Percentiles rank a stretch among this genome's conserved stretches.
Evolutionary conservation across 768 basidiomycete species (phyloP).

Genomic region (Rhizopogon vulgaris): DNA sequence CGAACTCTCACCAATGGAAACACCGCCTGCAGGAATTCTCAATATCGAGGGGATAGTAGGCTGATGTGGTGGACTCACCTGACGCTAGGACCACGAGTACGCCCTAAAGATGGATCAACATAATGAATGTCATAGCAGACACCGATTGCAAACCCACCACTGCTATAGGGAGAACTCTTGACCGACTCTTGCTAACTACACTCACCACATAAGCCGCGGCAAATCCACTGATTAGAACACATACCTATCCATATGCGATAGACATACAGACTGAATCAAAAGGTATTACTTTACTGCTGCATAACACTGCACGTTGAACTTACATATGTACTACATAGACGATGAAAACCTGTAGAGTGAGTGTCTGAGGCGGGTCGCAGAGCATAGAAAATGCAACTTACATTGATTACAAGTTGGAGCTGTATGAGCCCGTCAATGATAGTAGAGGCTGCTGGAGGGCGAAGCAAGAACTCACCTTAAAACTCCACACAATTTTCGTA

Average conservation of each 20-base stretch:
- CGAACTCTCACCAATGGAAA: background rate
- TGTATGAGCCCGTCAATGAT: background rate
- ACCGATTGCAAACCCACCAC: background rate
- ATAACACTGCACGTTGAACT: background rate
- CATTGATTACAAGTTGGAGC: background rate
- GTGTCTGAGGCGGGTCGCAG: background rate
- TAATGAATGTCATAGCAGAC: background rate
- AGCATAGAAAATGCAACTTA: background rate
- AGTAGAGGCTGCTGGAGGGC: background rate
- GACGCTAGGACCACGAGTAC: background rate
- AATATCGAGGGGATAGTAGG: background rate
- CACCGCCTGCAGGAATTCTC: background rate
- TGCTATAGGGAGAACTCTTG: background rate
- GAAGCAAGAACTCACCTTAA: background rate
- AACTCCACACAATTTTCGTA: conserved; percentile 23
- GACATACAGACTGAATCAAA: background rate
- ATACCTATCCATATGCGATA: conserved; percentile 4
- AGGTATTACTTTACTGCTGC: background rate
- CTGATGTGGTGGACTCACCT: background rate
- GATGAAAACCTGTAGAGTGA: background rate
- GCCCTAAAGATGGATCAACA: background rate
- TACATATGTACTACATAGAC: background rate
- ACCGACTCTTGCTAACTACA: background rate
- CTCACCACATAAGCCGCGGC: background rate
- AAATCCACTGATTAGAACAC: background rate